Percentiles rank a stretch among this genome's conserved stretches.
phyloP scores from a whole-genome alignment of 116 monocot species.

The Cymodocea nodosa region DNA sequence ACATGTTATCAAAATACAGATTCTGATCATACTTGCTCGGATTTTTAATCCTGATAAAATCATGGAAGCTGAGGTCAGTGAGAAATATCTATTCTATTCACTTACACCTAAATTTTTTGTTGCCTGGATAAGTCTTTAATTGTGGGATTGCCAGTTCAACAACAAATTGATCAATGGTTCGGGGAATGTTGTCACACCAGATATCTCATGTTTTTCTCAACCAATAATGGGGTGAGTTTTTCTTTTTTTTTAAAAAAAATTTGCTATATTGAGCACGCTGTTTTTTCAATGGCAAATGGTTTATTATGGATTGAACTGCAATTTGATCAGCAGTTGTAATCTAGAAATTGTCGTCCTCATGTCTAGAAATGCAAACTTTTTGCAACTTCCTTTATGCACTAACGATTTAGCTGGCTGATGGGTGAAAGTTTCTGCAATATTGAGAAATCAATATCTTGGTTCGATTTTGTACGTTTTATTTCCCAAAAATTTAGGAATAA shows the following conservation, averaged over 20 bases:
- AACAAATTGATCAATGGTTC: conserved; percentile 18
- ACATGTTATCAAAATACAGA: conserved; percentile 26
- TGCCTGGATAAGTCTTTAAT: conserved; percentile 4
- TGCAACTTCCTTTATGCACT: no score
- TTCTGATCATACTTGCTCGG: conserved; percentile 41
- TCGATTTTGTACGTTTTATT: no score
- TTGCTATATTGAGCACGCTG: no score
- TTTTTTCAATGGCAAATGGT: no score
- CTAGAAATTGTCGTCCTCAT: no score
- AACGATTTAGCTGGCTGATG: no score
- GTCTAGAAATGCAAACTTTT: no score
- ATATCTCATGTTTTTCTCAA: conserved; percentile 7
- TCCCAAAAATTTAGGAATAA: no score
- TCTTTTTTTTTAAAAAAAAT: not conserved
- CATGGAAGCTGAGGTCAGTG: conserved; percentile 35
- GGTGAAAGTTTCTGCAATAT: no score
- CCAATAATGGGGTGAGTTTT: conserved; percentile 1
- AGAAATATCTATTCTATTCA: not conserved
- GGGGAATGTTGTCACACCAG: not conserved
- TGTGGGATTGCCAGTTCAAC: conserved; percentile 19
- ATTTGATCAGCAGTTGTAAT: no score
- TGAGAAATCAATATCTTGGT: no score
- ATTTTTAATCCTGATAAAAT: conserved; percentile 30
- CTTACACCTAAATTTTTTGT: not conserved
- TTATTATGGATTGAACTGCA: no score